These are phyloP conservation scores for Singerocomus inundabilis DNA, from an alignment of 1,284 basidiomycete genomes.

Conservation along the genomic window DNA sequence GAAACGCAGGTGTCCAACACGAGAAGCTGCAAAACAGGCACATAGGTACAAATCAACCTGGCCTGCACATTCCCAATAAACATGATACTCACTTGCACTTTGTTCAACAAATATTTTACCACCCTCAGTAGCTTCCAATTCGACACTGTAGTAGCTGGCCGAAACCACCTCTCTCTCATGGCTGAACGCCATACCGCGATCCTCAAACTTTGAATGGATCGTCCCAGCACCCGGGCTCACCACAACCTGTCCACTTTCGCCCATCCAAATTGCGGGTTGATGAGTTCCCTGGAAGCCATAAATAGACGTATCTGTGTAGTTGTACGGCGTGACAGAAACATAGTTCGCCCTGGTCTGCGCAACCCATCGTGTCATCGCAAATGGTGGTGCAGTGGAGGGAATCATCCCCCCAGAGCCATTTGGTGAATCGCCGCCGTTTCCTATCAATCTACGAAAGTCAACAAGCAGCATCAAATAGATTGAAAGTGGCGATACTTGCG, in stretches of 20 bases:
- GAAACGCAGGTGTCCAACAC: conserved; percentile 77
- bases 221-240: conserved; percentile 60
- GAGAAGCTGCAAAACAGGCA: conserved; percentile 52
- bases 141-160: conserved; percentile 67
- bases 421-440: conserved; percentile 68
- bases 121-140: conserved; percentile 51
- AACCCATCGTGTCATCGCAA: conserved; percentile 82
- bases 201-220: conserved; percentile 54
- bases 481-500: conserved; percentile 37
- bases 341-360: conserved; percentile 70
- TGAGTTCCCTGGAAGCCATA: conserved; percentile 79
- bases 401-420: conserved; percentile 70
- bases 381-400: conserved; percentile 73
- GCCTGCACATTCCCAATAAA: neutral
- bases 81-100: conserved; percentile 60
- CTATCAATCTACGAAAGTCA: conserved; percentile 48
- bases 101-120: conserved; percentile 62
- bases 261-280: conserved; percentile 92
- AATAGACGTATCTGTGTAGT: conserved; percentile 60
- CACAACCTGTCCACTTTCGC: conserved; percentile 68
- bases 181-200: conserved; percentile 59
- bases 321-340: conserved; percentile 78
- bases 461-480: neutral
- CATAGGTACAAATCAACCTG: conserved; percentile 1
- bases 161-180: conserved; percentile 61